phyloP scores from a whole-genome alignment of 1,139 yeast species.

The Torulaspora pretoriensis region DNA sequence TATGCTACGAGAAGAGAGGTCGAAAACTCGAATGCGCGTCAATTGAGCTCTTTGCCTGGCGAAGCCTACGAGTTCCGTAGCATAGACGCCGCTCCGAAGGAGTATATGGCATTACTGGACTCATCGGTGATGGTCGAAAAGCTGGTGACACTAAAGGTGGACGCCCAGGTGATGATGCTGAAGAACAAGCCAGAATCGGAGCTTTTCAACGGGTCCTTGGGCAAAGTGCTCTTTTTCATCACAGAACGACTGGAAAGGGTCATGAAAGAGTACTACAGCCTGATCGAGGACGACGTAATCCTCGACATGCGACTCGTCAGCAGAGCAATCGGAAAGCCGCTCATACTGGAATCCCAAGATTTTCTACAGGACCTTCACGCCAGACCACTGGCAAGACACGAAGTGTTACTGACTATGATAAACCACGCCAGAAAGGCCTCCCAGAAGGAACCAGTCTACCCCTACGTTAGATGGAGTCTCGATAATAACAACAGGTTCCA shows the following conservation, averaged over 20 bases:
- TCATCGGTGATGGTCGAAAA: slow-evolving; percentile 64
- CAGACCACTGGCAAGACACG: slow-evolving; percentile 20
- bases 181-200: slow-evolving; percentile 76
- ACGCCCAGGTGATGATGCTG: slow-evolving; percentile 94
- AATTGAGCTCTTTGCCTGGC: slow-evolving; percentile 49
- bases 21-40: slow-evolving; percentile 55
- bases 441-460: slow-evolving; percentile 37
- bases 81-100: slow-evolving; percentile 42
- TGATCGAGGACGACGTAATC: slow-evolving; percentile 26
- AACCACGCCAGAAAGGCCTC: slow-evolving; percentile 38
- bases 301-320: slow-evolving; percentile 37
- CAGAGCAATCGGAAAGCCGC: slow-evolving; percentile 32
- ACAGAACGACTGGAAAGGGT: slow-evolving; percentile 27
- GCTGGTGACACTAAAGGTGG: slow-evolving; percentile 60
- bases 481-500: slow-evolving; percentile 24
- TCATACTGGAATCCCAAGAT: slow-evolving; percentile 22
- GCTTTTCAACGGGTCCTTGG: slow-evolving; percentile 88
- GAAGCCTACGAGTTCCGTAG: slow-evolving; percentile 42
- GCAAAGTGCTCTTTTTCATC: slow-evolving; percentile 52
- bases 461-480: slow-evolving; percentile 53
- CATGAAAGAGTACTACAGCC: slow-evolving; percentile 24
- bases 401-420: slow-evolving; percentile 36
- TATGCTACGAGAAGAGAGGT: slow-evolving; percentile 76
- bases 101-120: slow-evolving; percentile 40
- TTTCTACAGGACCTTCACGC: slow-evolving; percentile 27